Conservation (phyloP, 805 yeast genomes). For the Cyberlindnera subsufficiens region DNA sequence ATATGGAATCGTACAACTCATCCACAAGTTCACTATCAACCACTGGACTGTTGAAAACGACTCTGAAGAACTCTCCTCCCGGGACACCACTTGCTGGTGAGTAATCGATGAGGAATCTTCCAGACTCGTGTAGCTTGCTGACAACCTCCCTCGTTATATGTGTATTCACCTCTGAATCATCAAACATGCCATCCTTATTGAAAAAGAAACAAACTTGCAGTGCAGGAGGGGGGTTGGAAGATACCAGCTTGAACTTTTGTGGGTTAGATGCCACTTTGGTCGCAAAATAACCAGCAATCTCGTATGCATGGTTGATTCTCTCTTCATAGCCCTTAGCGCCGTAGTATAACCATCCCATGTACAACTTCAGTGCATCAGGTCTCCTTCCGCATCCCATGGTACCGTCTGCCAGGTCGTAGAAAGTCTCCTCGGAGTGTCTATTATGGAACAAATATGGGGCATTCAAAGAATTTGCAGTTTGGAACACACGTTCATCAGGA, state of each 20-base stretch:
- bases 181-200: slow-evolving; percentile 36
- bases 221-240: slow-evolving; percentile 62
- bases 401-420: slow-evolving; percentile 78
- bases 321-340: slow-evolving; percentile 60
- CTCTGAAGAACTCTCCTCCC: slow-evolving; percentile 77
- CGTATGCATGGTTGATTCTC: slow-evolving; percentile 70
- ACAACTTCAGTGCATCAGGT: slow-evolving; percentile 74
- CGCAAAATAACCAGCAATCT: slow-evolving; percentile 58
- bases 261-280: slow-evolving; percentile 26
- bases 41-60: slow-evolving; percentile 71
- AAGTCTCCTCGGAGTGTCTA: slow-evolving; percentile 39
- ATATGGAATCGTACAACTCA: slow-evolving; percentile 34
- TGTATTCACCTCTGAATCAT: slow-evolving; percentile 37
- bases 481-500: slow-evolving; percentile 62
- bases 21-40: slow-evolving; percentile 41
- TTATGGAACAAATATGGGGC: slow-evolving; percentile 82
- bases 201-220: slow-evolving; percentile 81
- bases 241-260: slow-evolving; percentile 49
- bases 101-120: slow-evolving; percentile 71
- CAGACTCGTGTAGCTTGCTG: slow-evolving; percentile 48
- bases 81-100: slow-evolving; percentile 60
- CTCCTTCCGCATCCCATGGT: slow-evolving; percentile 92
- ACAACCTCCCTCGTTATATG: slow-evolving; percentile 57
- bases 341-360: slow-evolving; percentile 76
- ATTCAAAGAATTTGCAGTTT: slow-evolving; percentile 63